Evolutionary conservation across 2,329 filamentous ascomycete genomes (phyloP).

Genomic region (Thyridium curvatum): DNA sequence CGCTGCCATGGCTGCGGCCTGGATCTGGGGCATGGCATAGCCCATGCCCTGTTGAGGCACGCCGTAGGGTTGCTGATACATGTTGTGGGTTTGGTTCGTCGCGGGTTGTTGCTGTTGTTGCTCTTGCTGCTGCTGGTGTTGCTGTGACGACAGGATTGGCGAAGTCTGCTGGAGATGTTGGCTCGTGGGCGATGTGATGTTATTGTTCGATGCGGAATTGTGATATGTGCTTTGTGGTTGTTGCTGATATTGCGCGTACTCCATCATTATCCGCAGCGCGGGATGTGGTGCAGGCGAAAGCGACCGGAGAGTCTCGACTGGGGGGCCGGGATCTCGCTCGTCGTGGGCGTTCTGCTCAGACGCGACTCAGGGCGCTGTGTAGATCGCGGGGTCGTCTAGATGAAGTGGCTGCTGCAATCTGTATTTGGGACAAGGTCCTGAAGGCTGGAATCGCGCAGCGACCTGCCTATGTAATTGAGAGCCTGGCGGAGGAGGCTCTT

Average conservation of each 20-base stretch:
- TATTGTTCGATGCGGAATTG: constrained; percentile 46
- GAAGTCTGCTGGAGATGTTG: constrained; percentile 68
- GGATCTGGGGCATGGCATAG: constrained; percentile 76
- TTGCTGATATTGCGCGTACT: constrained; percentile 69
- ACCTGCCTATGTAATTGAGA: no score
- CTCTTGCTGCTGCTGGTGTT: constrained; percentile 59
- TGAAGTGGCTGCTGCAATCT: no score
- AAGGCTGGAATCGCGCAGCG: not conserved
- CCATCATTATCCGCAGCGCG: constrained; percentile 54
- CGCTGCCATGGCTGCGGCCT: constrained; percentile 86
- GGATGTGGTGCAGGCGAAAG: constrained; percentile 5
- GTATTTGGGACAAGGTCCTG: not conserved
- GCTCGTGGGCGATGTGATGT: constrained; percentile 68
- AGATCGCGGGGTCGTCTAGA: no score
- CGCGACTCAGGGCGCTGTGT: no score
- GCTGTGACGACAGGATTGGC: constrained; percentile 73
- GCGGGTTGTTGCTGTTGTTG: constrained; percentile 59
- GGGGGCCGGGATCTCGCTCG: no score
- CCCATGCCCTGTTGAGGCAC: constrained; percentile 71
- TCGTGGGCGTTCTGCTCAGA: no score
- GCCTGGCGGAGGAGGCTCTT: no score
- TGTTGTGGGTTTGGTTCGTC: constrained; percentile 63
- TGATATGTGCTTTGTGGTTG: constrained; percentile 63
- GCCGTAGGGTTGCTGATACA: constrained; percentile 73
- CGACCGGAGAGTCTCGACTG: no score